These are phyloP conservation scores for Blastobotrys capitulatus DNA, from an alignment of 1,139 yeast genomes.

Conservation along the genomic window DNA sequence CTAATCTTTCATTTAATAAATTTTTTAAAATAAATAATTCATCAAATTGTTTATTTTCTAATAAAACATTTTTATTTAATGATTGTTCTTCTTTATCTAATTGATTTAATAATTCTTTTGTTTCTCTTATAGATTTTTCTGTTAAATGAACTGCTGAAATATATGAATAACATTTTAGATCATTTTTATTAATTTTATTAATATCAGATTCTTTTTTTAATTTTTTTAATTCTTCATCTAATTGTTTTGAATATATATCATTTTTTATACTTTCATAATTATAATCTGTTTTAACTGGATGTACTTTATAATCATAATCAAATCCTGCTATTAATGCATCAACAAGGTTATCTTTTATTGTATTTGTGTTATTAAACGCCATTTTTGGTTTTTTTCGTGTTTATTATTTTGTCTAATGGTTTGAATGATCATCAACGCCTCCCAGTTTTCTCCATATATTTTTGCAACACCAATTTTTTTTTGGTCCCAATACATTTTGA, in stretches of 20 bases:
- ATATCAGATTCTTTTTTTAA: background rate
- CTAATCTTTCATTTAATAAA: slow-evolving; percentile 3
- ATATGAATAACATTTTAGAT: slow-evolving; percentile 15
- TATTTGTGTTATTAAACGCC: background rate
- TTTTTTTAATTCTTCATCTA: slow-evolving; percentile 8
- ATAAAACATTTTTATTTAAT: slow-evolving; percentile 2
- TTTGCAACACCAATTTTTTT: no score
- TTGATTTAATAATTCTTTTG: slow-evolving; percentile 9
- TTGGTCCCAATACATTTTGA: no score
- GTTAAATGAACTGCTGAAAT: slow-evolving; percentile 15
- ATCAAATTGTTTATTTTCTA: slow-evolving; percentile 14
- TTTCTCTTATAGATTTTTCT: slow-evolving; percentile 13
- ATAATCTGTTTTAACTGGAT: slow-evolving; percentile 4
- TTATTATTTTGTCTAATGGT: no score
- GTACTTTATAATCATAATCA: background rate
- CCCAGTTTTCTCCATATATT: no score
- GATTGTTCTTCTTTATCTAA: slow-evolving; percentile 12
- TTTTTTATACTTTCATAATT: slow-evolving; percentile 4
- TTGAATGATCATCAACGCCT: no score
- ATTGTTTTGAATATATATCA: background rate
- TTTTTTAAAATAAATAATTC: slow-evolving; percentile 11
- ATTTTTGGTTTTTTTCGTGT: background rate
- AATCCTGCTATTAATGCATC: background rate
- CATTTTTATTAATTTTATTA: background rate
- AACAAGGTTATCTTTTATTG: background rate